Conservation (phyloP, 768 basidiomycete genomes). For the Leccinum disarticulatum region DNA sequence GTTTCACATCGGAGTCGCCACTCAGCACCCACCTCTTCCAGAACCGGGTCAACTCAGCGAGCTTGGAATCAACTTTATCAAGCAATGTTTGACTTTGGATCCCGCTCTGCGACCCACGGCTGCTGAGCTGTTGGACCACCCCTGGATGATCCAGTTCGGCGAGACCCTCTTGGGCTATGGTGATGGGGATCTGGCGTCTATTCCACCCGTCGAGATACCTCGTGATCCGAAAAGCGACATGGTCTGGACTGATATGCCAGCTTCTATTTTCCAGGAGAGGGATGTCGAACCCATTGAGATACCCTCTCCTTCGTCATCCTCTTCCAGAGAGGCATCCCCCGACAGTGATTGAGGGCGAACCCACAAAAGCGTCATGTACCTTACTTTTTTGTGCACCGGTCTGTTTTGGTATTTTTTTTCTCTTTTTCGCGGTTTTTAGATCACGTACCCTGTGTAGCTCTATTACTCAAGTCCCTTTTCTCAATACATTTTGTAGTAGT, state of each 20-base stretch:
- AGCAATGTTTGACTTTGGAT: constrained; percentile 87
- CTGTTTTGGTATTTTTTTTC: background rate
- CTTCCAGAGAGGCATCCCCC: constrained; percentile 35
- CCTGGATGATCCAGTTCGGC: constrained; percentile 86
- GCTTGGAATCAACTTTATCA: constrained; percentile 90
- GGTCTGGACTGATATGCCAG: constrained; percentile 55
- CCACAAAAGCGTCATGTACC: background rate
- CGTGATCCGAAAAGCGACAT: constrained; percentile 49
- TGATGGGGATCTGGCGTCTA: constrained; percentile 56
- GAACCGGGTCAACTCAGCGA: constrained; percentile 88
- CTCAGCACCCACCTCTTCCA: constrained; percentile 93
- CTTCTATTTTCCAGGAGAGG: constrained; percentile 56
- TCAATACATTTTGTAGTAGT: constrained; percentile 10
- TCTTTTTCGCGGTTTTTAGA: constrained; percentile 1
- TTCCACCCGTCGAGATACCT: constrained; percentile 45
- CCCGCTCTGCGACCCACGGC: constrained; percentile 82
- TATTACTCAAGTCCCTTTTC: constrained; percentile 2
- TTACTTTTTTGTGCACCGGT: background rate
- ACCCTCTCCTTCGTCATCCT: constrained; percentile 50
- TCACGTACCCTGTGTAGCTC: constrained; percentile 19
- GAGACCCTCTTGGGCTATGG: constrained; percentile 69
- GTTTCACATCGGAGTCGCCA: constrained; percentile 98
- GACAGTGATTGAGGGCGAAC: constrained; percentile 24
- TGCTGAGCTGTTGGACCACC: constrained; percentile 78
- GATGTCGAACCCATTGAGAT: constrained; percentile 57